These are phyloP conservation scores for Xylariaceae sp. DNA, from an alignment of 2,329 filamentous ascomycete genomes.

Conservation along the genomic window DNA sequence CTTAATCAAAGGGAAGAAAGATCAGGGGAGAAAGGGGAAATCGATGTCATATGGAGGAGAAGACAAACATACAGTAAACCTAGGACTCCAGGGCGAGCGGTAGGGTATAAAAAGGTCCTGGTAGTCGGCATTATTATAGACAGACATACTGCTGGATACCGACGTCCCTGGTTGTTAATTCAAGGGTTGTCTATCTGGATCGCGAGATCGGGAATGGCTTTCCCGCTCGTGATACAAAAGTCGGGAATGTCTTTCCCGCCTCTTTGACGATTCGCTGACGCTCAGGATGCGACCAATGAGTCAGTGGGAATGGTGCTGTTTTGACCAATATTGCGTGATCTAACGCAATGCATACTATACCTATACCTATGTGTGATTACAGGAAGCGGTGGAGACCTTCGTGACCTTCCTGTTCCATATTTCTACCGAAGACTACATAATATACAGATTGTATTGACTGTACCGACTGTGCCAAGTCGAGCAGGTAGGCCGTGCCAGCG, in stretches of 20 bases:
- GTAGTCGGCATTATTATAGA: slow-evolving; percentile 10
- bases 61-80: background rate
- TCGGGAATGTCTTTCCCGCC: slow-evolving; percentile 5
- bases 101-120: background rate
- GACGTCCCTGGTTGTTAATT: background rate
- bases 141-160: background rate
- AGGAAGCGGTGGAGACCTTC: slow-evolving; percentile 1
- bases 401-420: background rate
- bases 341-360: slow-evolving; percentile 10
- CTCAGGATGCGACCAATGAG: background rate
- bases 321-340: slow-evolving; percentile 21
- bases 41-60: background rate
- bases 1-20: background rate
- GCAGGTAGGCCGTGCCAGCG: no score
- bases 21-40: background rate
- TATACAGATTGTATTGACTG: no score
- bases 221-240: background rate
- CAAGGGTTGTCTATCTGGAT: background rate
- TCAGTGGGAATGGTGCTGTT: slow-evolving; percentile 1
- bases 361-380: no score
- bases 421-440: no score
- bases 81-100: no score
- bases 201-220: background rate
- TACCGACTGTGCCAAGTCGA: no score
- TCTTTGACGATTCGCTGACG: background rate